phyloP scores from a whole-genome alignment of 2,329 filamentous ascomycete genomes.

The Plectosphaerella plurivora region DNA sequence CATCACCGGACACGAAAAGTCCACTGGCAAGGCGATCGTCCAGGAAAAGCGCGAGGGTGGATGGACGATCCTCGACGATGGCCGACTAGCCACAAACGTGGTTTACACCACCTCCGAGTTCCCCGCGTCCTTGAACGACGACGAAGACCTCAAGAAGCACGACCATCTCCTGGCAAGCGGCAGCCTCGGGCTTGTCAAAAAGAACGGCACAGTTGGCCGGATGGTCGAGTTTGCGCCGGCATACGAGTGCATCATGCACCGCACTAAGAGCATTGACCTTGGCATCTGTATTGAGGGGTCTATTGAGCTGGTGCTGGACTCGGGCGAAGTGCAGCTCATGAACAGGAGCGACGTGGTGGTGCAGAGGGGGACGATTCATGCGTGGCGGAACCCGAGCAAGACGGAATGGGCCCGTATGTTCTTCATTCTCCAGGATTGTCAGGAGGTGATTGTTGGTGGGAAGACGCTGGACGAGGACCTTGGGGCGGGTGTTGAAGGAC shows the following conservation, averaged over 20 bases:
- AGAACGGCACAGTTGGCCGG: conserved; percentile 27
- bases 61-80: conserved; percentile 19
- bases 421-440: conserved; percentile 11
- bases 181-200: conserved; percentile 30
- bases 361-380: conserved; percentile 37
- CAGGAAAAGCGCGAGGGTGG: background rate
- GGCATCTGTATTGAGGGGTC: conserved; percentile 38
- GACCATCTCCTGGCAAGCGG: conserved; percentile 26
- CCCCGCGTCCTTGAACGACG: conserved; percentile 31
- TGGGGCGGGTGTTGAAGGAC: conserved; percentile 10
- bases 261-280: conserved; percentile 39
- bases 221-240: conserved; percentile 31
- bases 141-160: conserved; percentile 34
- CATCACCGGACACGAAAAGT: background rate
- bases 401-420: conserved; percentile 31
- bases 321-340: conserved; percentile 31
- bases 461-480: conserved; percentile 11
- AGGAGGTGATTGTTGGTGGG: conserved; percentile 5
- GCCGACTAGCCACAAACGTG: conserved; percentile 30
- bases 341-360: conserved; percentile 36
- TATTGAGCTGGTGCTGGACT: conserved; percentile 36
- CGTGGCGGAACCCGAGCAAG: conserved; percentile 30
- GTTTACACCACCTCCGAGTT: conserved; percentile 36
- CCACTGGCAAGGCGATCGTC: background rate
- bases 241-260: conserved; percentile 32